phyloP scores from a whole-genome alignment of 768 basidiomycete species.

The Cyclocybe cylindracea region DNA sequence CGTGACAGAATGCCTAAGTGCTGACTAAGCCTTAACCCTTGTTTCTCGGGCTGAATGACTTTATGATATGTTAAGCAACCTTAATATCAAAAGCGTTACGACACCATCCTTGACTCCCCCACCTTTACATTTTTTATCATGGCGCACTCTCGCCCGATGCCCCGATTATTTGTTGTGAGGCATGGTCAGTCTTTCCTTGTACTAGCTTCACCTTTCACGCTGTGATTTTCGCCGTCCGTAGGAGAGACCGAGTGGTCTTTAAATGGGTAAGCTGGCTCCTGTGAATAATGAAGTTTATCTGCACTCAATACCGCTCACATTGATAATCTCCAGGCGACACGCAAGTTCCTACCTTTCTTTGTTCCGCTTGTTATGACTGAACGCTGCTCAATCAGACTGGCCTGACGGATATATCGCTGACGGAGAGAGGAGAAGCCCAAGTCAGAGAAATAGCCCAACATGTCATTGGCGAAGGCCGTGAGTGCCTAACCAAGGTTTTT shows the following conservation, averaged over 20 bases:
- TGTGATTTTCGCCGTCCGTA: slow-evolving; percentile 22
- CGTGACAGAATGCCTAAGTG: too few relatives aligned
- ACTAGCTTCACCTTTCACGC: background rate
- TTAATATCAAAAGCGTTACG: background rate
- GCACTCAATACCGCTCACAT: background rate
- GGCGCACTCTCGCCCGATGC: slow-evolving; percentile 50
- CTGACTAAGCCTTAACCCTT: too few relatives aligned
- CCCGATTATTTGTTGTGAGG: slow-evolving; percentile 77
- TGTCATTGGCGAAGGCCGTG: slow-evolving; percentile 79
- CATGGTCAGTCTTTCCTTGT: slow-evolving; percentile 52
- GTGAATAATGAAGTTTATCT: background rate
- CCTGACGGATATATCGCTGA: slow-evolving; percentile 84
- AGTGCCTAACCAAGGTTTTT: slow-evolving; percentile 27
- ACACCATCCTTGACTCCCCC: background rate
- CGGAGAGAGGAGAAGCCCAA: slow-evolving; percentile 69
- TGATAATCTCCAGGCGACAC: slow-evolving; percentile 50
- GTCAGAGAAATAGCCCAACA: slow-evolving; percentile 62
- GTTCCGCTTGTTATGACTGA: background rate
- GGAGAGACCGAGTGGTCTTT: slow-evolving; percentile 95
- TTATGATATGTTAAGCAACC: too few relatives aligned
- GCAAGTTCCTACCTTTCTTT: slow-evolving; percentile 35
- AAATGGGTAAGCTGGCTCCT: slow-evolving; percentile 59
- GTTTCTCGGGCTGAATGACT: too few relatives aligned
- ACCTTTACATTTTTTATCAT: slow-evolving; percentile 17
- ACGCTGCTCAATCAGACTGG: slow-evolving; percentile 63